A percentile compares a stretch with the other conserved stretches of the same genome.
These are phyloP conservation scores for Manihot esculenta DNA, from an alignment of 441 rosid genomes.

Conservation along the genomic window DNA sequence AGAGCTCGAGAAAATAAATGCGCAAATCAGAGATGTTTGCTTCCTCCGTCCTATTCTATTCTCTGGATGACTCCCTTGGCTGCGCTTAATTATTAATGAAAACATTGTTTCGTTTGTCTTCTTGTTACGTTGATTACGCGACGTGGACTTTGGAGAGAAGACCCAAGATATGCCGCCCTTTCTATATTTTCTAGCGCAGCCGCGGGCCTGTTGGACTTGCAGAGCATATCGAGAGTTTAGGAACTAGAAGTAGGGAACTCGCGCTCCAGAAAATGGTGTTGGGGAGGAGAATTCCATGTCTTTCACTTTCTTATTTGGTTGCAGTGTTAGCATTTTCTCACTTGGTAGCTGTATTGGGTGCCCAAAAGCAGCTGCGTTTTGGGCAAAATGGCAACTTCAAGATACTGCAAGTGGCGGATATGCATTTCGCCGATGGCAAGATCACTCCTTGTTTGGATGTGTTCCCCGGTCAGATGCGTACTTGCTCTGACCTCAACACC, in stretches of 20 bases:
- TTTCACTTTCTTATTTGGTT: conserved; percentile 5
- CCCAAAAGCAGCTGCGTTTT: conserved; percentile 44
- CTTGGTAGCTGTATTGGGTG: conserved; percentile 19
- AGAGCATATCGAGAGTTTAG: too few species aligned
- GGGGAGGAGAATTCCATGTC: conserved; percentile 7
- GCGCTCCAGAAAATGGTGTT: conserved; percentile 16
- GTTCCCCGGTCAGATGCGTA: conserved; percentile 39
- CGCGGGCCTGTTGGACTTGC: too few species aligned
- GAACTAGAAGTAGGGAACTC: too few species aligned
- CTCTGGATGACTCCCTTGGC: too few species aligned
- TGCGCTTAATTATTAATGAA: neutral
- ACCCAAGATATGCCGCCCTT: too few species aligned
- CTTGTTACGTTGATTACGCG: neutral
- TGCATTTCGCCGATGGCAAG: conserved; percentile 75
- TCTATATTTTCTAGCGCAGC: neutral
- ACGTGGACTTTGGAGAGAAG: neutral
- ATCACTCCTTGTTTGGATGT: conserved; percentile 54
- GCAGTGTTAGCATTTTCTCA: conserved; percentile 21
- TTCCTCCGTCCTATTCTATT: too few species aligned
- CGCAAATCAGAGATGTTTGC: too few species aligned
- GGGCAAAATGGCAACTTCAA: conserved; percentile 57
- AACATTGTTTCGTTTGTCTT: neutral
- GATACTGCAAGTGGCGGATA: conserved; percentile 81
- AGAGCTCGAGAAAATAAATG: too few species aligned
- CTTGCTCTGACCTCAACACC: conserved; percentile 87